Base-by-base conservation (phyloP, 305 asterid genomes). In the Fraxinus paxiana region DNA sequence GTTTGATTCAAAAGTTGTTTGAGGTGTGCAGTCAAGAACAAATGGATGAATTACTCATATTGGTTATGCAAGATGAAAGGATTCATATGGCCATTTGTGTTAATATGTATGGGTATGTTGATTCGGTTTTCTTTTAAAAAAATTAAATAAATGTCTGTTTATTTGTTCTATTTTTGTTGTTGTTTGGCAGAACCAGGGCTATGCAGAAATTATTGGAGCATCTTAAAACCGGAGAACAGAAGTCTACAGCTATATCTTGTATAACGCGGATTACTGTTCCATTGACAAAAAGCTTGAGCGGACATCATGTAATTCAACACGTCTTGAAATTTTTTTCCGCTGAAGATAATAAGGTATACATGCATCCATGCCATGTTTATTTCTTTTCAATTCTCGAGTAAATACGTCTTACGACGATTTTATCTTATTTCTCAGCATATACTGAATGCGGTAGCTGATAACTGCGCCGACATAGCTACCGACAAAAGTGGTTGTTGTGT, bases 21-120 rank as follows among this genome's bases (percentile, higher is more conserved):
- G 86, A 85, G 7, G 87, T 83, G 51, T 89, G 92, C 85, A 67
- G 54, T 34, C 86, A 89, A 77, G 83, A 83, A 6, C 92, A 89
- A 41, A 86, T 88, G 17, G 76, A 83, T 17, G 77, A 88, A 0
- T 69, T 86, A 6, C 82, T 88, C 26, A 2, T 79, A 4, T 6
- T 7, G 5, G 71, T 79, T 10, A 56, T 79, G 34, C 33, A 22
- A 3, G 85, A 84, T 70, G 81, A 67, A 0, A 30, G 20, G 6
- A 61, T 13, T 9, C 84, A 81, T 12, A 15, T 82, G 59, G 31
- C 70, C 17, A 73, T 86, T 6, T 86, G 87, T 17, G 73, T 73
- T 15, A 80, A 84, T 31, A 1, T 31, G 4, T 77, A 85, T 4
- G 90, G 90, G 90, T 87, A 78, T n/a, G 38, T 35, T 20, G 5